Base-by-base conservation (phyloP, 345 rosid species). In the Anastatica hierochuntica region DNA sequence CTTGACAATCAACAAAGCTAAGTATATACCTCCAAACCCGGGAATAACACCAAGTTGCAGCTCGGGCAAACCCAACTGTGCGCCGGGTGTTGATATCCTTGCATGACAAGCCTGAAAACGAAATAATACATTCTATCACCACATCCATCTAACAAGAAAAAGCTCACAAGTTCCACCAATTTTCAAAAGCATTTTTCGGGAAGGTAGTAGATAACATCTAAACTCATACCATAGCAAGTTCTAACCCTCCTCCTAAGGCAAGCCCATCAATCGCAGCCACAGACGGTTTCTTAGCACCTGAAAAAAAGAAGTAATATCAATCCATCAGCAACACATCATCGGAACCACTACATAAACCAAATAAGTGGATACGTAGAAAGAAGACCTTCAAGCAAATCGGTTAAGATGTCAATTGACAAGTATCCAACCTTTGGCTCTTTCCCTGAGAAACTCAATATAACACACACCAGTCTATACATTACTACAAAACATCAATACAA, bases 241-340 rank as follows among this genome's bases (percentile, higher is more conserved):
- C 99, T 51, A 94, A 72, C 29, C 99, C 99, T 68, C 99, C 99
- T 61, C 99, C 99, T 56, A 94, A 76, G 62, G 99, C 95, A 56
- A 88, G 88, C 16, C 99, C 99, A 31, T 94, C 95, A 62, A 94
- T 83, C 41, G 99, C 99, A 77, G 99, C 99, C 14, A 94, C 94
- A 7, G 95, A 77, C 40, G 97, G 99, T 72, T 94, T 94, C 72
- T 65, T 76, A 5, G 87, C 85, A 68, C 79, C 97, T 92, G 76
- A 56, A 70, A 55, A 10, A 63, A 53, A 62, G 8, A 49, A 54
- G 36, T n/a, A n/a, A n/a, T n/a, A n/a, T n/a, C 20, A 12, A n/a
- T 19, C 43, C 44, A 42, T 62, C 60, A 61, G 57, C 15, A 44
- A n/a, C 27, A 40, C 7, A 67, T 39, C 11, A 23, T 23, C 51